Percentiles rank a stretch among this genome's conserved stretches.
Conservation (phyloP, 78 protist species). For the Speleostelium caveatum region DNA sequence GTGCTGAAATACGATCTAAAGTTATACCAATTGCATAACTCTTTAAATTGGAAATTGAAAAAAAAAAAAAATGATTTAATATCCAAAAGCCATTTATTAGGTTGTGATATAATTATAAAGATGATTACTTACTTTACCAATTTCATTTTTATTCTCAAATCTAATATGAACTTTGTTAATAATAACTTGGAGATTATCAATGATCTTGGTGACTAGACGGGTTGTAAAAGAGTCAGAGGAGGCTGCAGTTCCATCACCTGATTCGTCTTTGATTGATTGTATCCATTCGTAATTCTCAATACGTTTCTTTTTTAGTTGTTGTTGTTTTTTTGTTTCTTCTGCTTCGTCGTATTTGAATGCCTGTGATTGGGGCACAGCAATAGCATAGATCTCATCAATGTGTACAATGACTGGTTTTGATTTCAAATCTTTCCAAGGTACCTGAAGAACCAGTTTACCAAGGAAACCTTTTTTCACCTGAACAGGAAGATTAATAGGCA, state of each 20-base stretch:
- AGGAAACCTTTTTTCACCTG: constrained; percentile 76
- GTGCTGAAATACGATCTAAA: constrained; percentile 56
- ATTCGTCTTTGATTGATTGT: constrained; percentile 39
- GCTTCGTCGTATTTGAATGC: constrained; percentile 64
- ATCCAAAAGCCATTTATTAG: background rate
- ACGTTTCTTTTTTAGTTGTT: constrained; percentile 25
- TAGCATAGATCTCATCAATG: constrained; percentile 51
- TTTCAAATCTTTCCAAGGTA: constrained; percentile 87
- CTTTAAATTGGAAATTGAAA: background rate
- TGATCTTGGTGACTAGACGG: constrained; percentile 73
- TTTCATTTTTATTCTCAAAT: constrained; percentile 71
- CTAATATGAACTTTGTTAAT: constrained; percentile 75
- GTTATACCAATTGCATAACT: constrained; percentile 65
- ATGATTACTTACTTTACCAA: constrained; percentile 41
- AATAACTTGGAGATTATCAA: constrained; percentile 78
- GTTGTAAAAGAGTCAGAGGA: constrained; percentile 16
- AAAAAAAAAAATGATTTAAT: background rate
- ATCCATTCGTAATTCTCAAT: constrained; percentile 78
- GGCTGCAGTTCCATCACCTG: background rate
- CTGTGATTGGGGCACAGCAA: constrained; percentile 63
- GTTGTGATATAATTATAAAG: background rate
- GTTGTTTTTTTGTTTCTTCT: constrained; percentile 43
- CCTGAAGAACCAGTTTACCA: constrained; percentile 72
- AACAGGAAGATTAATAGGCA: constrained; percentile 74
- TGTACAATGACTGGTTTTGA: constrained; percentile 81